Conservation (phyloP, 495 filamentous ascomycete genomes). For the Letharia columbiana region DNA sequence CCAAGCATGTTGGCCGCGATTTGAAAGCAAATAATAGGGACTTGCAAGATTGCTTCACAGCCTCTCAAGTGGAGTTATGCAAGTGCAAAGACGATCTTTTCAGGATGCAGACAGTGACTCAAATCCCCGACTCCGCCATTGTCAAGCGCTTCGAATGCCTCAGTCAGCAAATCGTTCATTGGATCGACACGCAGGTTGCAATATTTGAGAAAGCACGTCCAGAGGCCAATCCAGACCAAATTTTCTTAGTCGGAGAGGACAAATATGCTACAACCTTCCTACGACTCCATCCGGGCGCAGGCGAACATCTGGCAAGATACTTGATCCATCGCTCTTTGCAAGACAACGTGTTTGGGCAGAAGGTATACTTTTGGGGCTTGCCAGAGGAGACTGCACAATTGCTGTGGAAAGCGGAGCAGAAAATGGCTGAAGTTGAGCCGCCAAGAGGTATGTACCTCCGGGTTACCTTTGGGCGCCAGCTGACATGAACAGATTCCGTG, state of each 20-base stretch:
- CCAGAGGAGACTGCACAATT: neutral
- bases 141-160: neutral
- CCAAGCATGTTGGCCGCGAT: neutral
- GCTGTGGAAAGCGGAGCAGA: conserved; percentile 7
- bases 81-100: conserved; percentile 23
- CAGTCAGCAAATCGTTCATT: conserved; percentile 8
- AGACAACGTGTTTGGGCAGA: neutral
- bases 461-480: neutral
- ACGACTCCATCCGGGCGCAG: neutral
- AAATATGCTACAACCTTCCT: neutral
- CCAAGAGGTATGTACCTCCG: conserved; percentile 14
- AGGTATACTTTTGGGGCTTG: conserved; percentile 4
- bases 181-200: conserved; percentile 14
- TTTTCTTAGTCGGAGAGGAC: neutral
- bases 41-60: neutral
- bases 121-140: conserved; percentile 15
- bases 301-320: conserved; percentile 11
- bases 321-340: conserved; percentile 11
- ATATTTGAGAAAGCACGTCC: neutral
- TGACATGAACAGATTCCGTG: conserved; percentile 7
- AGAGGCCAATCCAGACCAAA: neutral
- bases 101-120: conserved; percentile 7
- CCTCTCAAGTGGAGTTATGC: neutral
- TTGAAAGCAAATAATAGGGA: neutral
- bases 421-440: conserved; percentile 15